Evolutionary conservation across 345 rosid species (phyloP).

Genomic region (Toxicodendron radicans): DNA sequence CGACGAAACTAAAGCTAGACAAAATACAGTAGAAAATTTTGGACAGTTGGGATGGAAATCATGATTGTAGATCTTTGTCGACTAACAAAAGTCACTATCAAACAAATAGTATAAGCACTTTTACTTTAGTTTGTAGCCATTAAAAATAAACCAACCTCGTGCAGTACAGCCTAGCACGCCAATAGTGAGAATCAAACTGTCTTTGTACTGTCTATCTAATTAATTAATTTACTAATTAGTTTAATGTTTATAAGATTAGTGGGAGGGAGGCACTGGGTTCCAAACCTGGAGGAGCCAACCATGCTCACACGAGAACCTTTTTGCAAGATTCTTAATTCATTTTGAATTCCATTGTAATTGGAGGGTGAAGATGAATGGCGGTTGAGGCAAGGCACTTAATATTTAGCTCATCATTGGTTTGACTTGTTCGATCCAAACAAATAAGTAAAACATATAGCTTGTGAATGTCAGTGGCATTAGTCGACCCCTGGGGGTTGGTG

Average conservation of each 20-base stretch:
- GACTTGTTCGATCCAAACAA: conserved; percentile 26
- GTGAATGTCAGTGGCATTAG: conserved; percentile 24
- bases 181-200: conserved; percentile 19
- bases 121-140: background rate
- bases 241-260: background rate
- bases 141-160: conserved; percentile 7
- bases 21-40: background rate
- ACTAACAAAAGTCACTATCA: background rate
- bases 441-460: background rate
- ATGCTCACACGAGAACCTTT: background rate
- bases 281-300: conserved; percentile 52
- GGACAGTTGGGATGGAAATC: conserved; percentile 17
- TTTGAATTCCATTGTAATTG: conserved; percentile 15
- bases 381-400: conserved; percentile 12
- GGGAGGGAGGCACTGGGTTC: conserved; percentile 38
- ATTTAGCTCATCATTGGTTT: conserved; percentile 22
- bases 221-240: background rate
- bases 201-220: background rate
- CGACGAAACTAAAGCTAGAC: no score
- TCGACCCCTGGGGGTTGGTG: conserved; percentile 27
- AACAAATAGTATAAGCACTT: background rate
- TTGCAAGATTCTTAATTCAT: conserved; percentile 16
- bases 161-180: conserved; percentile 34
- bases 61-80: conserved; percentile 10
- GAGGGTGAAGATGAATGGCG: background rate